phyloP scores from a whole-genome alignment of 805 yeast species.

The Ogataea chonburiensis region DNA sequence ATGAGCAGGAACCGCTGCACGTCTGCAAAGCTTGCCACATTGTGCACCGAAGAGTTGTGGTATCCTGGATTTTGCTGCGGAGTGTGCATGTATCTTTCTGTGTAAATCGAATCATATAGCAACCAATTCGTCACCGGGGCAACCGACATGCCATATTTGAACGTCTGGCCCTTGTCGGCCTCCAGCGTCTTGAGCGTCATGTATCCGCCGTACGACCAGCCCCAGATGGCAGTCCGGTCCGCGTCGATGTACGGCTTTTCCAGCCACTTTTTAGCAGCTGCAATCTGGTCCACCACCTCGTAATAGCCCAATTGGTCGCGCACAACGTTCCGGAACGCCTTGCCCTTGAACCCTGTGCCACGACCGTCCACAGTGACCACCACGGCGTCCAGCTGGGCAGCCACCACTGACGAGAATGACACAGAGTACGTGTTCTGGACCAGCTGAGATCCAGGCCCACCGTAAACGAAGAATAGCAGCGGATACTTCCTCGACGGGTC shows the following conservation, averaged over 20 bases:
- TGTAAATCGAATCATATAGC: constrained; percentile 87
- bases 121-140: constrained; percentile 98
- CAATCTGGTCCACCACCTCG: constrained; percentile 85
- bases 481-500: constrained; percentile 67
- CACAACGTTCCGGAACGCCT: constrained; percentile 72
- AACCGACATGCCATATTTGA: constrained; percentile 89
- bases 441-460: constrained; percentile 92
- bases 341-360: constrained; percentile 91
- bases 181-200: constrained; percentile 89
- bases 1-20: constrained; percentile 73
- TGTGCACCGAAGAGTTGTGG: constrained; percentile 49
- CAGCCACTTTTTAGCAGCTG: constrained; percentile 76
- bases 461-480: constrained; percentile 84
- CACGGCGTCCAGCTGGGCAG: constrained; percentile 75
- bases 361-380: constrained; percentile 97
- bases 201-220: constrained; percentile 98
- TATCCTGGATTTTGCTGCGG: constrained; percentile 69
- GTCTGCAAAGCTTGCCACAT: constrained; percentile 54
- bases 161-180: constrained; percentile 68
- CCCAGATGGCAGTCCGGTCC: constrained; percentile 82
- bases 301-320: constrained; percentile 77
- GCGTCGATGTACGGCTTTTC: constrained; percentile 62
- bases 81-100: constrained; percentile 90
- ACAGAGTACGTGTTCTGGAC: constrained; percentile 63
- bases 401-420: constrained; percentile 69